Conservation (phyloP, 163 green algal genomes). For the Scenedesmus sp. region DNA sequence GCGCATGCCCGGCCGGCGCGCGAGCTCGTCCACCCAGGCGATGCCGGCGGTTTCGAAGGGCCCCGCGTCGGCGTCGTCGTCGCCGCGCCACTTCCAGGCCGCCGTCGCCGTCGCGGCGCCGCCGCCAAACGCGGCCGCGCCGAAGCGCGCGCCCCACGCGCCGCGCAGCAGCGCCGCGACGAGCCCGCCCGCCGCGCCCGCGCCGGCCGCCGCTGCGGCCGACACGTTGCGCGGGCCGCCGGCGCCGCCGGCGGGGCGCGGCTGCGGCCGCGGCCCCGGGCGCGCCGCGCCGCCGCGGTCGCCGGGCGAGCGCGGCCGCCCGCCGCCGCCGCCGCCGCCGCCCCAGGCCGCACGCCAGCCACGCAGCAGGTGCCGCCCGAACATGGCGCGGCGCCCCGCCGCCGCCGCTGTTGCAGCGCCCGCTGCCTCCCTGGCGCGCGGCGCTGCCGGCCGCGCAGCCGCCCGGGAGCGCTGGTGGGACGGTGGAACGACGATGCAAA, state of each 20-base stretch:
- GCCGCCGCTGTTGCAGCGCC: no score
- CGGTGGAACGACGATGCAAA: no score
- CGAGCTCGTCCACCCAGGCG: constrained; percentile 60
- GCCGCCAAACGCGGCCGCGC: constrained; percentile 13
- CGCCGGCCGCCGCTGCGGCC: constrained; percentile 23
- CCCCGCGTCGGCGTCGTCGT: background rate
- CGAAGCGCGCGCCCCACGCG: background rate
- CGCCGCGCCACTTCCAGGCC: constrained; percentile 17
- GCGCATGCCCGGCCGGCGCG: constrained; percentile 44
- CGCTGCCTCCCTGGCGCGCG: no score
- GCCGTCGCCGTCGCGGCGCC: constrained; percentile 14
- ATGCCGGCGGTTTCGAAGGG: constrained; percentile 37
- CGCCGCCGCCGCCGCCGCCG: background rate
- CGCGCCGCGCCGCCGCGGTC: background rate
- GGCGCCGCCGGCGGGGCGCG: background rate
- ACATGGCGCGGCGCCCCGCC: constrained; percentile 1
- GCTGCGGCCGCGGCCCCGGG: background rate
- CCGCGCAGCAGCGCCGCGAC: constrained; percentile 6
- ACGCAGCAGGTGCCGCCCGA: background rate
- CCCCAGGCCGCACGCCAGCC: background rate
- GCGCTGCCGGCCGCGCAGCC: no score
- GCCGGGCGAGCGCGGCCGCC: background rate
- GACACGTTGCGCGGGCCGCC: background rate
- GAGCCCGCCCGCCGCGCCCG: constrained; percentile 24
- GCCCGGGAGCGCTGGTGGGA: no score